Percentiles rank a stretch among this genome's conserved stretches.
Conservation (phyloP, 169 alveolate species). For the Plasmodium gallinaceum region DNA sequence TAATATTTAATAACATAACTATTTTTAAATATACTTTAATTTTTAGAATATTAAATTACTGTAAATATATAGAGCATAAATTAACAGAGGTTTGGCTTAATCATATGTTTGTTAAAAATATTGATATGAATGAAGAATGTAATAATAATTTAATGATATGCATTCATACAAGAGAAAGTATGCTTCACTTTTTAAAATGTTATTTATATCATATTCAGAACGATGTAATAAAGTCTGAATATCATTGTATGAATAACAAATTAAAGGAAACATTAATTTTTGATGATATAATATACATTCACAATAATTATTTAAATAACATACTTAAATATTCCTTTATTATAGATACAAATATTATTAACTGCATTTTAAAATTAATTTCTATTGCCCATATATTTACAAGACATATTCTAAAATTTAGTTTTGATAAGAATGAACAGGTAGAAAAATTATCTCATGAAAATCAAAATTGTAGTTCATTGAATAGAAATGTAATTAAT, state of each 20-base stretch:
- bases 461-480: neutral
- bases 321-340: constrained; percentile 75
- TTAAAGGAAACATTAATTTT: constrained; percentile 67
- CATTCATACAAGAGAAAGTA: constrained; percentile 80
- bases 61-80: constrained; percentile 80
- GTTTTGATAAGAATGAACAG: constrained; percentile 61
- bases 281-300: constrained; percentile 72
- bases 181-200: constrained; percentile 79
- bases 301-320: constrained; percentile 77
- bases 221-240: constrained; percentile 79
- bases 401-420: constrained; percentile 78
- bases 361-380: constrained; percentile 66
- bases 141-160: constrained; percentile 79
- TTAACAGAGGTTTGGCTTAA: constrained; percentile 79
- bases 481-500: neutral
- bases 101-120: constrained; percentile 81
- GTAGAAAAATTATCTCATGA: constrained; percentile 22
- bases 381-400: constrained; percentile 80
- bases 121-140: constrained; percentile 79
- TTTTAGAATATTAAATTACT: constrained; percentile 78
- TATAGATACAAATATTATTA: constrained; percentile 67
- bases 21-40: constrained; percentile 78
- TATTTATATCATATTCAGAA: constrained; percentile 74
- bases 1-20: constrained; percentile 77
- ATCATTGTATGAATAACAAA: constrained; percentile 51